Conservation (phyloP, 768 basidiomycete species). For the Phylloporus sp. region DNA sequence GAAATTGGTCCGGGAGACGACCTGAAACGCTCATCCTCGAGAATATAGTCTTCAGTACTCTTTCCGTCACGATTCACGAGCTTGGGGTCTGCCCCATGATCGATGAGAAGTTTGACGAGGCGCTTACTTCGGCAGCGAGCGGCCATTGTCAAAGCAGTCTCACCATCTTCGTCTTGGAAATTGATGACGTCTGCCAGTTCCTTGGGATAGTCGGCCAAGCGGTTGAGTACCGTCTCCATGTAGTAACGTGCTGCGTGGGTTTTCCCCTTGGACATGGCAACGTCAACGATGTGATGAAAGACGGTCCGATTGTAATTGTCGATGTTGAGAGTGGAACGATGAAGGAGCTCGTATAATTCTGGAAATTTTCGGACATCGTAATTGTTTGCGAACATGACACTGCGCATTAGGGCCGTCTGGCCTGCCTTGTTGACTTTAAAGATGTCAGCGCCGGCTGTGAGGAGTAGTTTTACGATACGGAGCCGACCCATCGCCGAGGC, state of each 20-base stretch:
- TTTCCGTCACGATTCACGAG: conserved; percentile 92
- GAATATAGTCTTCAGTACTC: conserved; percentile 96
- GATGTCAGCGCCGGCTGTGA: conserved; percentile 93
- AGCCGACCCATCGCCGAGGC: conserved; percentile 98
- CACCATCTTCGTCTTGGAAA: conserved; percentile 98
- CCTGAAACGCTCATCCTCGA: conserved; percentile 96
- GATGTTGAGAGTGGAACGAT: conserved; percentile 98
- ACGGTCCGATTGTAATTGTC: conserved; percentile 97
- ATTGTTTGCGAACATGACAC: conserved; percentile 99
- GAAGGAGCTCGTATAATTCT: conserved; percentile 92
- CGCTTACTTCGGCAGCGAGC: conserved; percentile 94
- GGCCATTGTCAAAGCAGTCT: conserved; percentile 95
- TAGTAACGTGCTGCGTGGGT: conserved; percentile 97
- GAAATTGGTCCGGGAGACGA: conserved; percentile 82
- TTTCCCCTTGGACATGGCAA: conserved; percentile 96
- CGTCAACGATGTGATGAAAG: conserved; percentile 96
- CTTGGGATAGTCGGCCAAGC: conserved; percentile 88
- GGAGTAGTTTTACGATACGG: conserved; percentile 88
- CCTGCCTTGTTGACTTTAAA: conserved; percentile 96
- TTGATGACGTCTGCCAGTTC: conserved; percentile 98
- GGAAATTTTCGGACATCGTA: conserved; percentile 99
- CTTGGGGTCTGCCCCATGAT: conserved; percentile 95
- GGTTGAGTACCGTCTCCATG: conserved; percentile 90
- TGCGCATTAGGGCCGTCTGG: conserved; percentile 96
- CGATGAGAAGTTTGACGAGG: conserved; percentile 90